These are phyloP conservation scores for Garcia nutans DNA, from an alignment of 345 rosid species.

Conservation along the genomic window DNA sequence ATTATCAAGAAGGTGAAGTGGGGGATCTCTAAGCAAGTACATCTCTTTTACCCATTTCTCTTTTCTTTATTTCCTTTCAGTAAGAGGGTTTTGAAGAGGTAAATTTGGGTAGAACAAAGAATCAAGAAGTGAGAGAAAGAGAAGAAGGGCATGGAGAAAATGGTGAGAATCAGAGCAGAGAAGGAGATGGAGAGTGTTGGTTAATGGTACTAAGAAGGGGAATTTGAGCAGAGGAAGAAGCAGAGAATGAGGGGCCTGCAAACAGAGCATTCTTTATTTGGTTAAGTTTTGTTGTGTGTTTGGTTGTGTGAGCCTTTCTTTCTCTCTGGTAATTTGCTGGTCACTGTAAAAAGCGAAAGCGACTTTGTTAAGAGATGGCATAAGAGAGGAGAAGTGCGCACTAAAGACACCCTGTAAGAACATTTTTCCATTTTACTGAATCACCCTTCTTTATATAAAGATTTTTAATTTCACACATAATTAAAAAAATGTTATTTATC, in stretches of 20 bases:
- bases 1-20: background rate
- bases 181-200: background rate
- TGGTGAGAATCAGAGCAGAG: too few relatives aligned
- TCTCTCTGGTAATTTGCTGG: constrained; percentile 15
- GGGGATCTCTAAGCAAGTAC: background rate
- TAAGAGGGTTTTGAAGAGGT: too few relatives aligned
- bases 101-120: background rate
- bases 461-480: too few relatives aligned
- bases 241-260: constrained; percentile 19
- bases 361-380: background rate
- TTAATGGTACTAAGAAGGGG: background rate
- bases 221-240: constrained; percentile 24
- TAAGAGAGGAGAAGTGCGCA: background rate
- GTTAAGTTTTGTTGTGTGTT: background rate
- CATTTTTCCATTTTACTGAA: background rate
- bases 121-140: background rate
- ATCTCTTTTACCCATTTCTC: background rate
- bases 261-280: constrained; percentile 15
- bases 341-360: constrained; percentile 26
- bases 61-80: too few relatives aligned
- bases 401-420: constrained; percentile 8
- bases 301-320: background rate
- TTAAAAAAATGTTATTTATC: too few relatives aligned
- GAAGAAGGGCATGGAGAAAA: background rate
- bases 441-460: background rate